phyloP scores from a whole-genome alignment of 2,329 filamentous ascomycete genomes.

The Parascedosporium putredinis region DNA sequence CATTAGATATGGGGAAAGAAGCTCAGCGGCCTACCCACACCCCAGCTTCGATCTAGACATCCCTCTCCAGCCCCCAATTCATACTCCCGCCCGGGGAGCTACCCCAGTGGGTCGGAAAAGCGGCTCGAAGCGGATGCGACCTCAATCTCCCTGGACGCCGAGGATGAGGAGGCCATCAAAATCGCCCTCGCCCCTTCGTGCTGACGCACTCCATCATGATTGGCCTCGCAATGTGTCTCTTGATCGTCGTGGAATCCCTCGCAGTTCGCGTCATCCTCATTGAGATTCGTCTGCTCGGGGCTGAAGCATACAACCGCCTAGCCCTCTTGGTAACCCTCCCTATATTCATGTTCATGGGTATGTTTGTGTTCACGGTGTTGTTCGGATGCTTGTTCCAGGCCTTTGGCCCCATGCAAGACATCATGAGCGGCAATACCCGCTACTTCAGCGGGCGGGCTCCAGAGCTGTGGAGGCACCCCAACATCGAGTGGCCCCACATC shows the following conservation, averaged over 20 bases:
- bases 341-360: slow-evolving; percentile 68
- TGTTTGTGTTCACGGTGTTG: slow-evolving; percentile 73
- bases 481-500: slow-evolving; percentile 44
- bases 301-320: slow-evolving; percentile 41
- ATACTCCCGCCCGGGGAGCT: background rate
- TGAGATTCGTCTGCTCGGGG: background rate
- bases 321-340: slow-evolving; percentile 57
- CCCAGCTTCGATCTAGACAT: background rate
- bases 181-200: background rate
- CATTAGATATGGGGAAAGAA: background rate
- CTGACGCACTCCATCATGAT: background rate
- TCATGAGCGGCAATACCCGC: background rate
- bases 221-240: background rate
- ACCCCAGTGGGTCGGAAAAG: background rate
- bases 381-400: slow-evolving; percentile 66
- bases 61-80: too few species aligned
- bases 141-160: background rate
- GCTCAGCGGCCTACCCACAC: background rate
- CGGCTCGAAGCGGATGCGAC: background rate
- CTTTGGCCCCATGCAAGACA: slow-evolving; percentile 55
- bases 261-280: background rate
- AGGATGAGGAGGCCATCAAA: background rate
- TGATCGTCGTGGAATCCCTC: background rate
- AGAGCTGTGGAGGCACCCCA: background rate
- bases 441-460: background rate